Conservation (phyloP, 441 rosid genomes). For the Pelargonium cotyledonis region DNA sequence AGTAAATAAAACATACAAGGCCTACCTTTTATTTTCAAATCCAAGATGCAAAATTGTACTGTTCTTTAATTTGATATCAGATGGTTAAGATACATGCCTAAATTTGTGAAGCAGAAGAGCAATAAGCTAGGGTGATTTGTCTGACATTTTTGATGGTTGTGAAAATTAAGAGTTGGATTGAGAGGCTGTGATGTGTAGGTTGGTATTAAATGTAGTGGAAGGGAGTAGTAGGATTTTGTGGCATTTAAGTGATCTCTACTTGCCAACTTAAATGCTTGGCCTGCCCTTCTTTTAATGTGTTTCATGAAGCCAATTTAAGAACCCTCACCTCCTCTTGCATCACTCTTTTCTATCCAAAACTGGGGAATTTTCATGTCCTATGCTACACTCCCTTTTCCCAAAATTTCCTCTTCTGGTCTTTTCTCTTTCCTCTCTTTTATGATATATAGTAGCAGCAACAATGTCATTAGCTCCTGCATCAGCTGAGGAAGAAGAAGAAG, state of each 20-base stretch:
- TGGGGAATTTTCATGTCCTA: constrained; percentile 2
- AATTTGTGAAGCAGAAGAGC: no score
- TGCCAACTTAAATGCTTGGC: constrained; percentile 44
- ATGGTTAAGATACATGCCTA: no score
- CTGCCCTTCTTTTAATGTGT: constrained; percentile 41
- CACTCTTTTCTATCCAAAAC: constrained; percentile 6
- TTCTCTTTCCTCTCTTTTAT: background rate
- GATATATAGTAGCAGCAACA: no score
- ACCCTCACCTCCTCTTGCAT: constrained; percentile 23
- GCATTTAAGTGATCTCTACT: constrained; percentile 49
- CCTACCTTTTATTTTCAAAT: no score
- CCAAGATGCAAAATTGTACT: no score
- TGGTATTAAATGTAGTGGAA: constrained; percentile 26
- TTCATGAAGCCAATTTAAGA: constrained; percentile 37
- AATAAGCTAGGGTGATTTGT: no score
- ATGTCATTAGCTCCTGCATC: no score
- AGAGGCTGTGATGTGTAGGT: constrained; percentile 23
- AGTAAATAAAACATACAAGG: no score
- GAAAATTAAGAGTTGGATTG: background rate
- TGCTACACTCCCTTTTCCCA: background rate
- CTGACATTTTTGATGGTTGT: no score
- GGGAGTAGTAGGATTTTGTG: constrained; percentile 17
- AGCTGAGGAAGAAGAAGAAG: background rate
- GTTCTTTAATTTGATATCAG: no score
- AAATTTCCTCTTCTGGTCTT: constrained; percentile 3